Evolutionary conservation across 164 flowering plant species (phyloP).

Genomic region (Taxillus chinensis): DNA sequence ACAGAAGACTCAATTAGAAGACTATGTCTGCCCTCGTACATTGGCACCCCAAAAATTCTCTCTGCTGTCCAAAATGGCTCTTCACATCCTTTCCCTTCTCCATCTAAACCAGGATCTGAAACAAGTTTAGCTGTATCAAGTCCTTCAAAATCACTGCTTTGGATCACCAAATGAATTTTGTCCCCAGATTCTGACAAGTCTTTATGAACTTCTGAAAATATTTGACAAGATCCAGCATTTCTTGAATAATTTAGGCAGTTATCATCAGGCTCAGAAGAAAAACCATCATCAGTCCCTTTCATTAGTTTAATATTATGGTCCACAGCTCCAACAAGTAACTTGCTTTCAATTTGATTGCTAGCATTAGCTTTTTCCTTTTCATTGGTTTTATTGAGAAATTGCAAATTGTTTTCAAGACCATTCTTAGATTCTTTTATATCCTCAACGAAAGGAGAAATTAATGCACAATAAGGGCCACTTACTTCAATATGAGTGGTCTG

Average conservation of each 20-base stretch:
- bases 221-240: too few relatives aligned
- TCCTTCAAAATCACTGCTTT: too few relatives aligned
- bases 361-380: not conserved
- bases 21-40: too few relatives aligned
- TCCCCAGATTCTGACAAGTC: too few relatives aligned
- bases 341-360: not conserved
- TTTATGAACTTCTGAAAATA: too few relatives aligned
- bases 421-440: not conserved
- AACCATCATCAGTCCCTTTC: not conserved
- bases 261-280: constrained; percentile 9
- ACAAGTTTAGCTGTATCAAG: too few relatives aligned
- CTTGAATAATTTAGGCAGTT: not conserved
- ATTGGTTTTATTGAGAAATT: not conserved
- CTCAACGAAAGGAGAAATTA: constrained; percentile 6
- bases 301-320: not conserved
- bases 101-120: too few relatives aligned
- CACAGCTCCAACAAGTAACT: not conserved
- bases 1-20: too few relatives aligned
- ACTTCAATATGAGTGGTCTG: constrained; percentile 6
- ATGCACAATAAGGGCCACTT: constrained; percentile 2
- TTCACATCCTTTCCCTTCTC: too few relatives aligned
- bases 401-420: not conserved
- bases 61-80: too few relatives aligned
- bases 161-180: too few relatives aligned
- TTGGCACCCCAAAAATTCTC: too few relatives aligned